These are phyloP conservation scores for Pseudogymnoascus sp. DNA, from an alignment of 2,329 filamentous ascomycete genomes.

Conservation along the genomic window DNA sequence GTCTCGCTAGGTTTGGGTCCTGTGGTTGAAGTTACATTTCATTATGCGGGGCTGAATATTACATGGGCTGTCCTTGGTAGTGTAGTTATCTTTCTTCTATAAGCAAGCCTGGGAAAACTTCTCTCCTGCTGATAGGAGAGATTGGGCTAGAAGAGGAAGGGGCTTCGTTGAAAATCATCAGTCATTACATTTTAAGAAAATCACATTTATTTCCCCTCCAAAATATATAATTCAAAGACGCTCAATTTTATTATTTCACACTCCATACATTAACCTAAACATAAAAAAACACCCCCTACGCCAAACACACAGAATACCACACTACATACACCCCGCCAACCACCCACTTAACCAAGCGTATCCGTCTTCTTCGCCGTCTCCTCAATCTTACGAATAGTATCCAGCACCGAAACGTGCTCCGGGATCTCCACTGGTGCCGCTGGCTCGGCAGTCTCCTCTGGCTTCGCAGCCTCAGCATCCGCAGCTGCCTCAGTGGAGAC, in stretches of 20 bases:
- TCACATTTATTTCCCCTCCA: background rate
- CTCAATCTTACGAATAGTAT: constrained; percentile 4
- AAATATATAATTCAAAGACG: background rate
- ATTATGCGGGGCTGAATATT: too few relatives aligned
- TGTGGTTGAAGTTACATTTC: background rate
- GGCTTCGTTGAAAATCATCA: background rate
- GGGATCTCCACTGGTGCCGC: background rate
- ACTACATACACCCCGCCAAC: background rate
- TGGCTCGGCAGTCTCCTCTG: background rate
- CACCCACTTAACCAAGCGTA: background rate
- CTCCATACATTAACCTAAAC: background rate
- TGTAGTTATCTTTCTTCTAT: too few relatives aligned
- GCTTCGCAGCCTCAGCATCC: background rate
- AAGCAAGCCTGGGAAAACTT: too few relatives aligned
- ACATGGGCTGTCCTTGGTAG: too few relatives aligned
- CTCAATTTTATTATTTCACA: background rate
- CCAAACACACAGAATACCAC: background rate
- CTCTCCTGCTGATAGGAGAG: background rate
- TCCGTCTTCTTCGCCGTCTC: background rate
- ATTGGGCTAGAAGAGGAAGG: background rate
- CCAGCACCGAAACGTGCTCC: background rate
- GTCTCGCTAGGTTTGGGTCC: background rate
- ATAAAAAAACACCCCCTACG: background rate
- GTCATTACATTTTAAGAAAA: background rate
- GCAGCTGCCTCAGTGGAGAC: background rate